These are phyloP conservation scores for Debaryomycetaceae sp. DNA, from an alignment of 1,139 yeast species.

Conservation along the genomic window DNA sequence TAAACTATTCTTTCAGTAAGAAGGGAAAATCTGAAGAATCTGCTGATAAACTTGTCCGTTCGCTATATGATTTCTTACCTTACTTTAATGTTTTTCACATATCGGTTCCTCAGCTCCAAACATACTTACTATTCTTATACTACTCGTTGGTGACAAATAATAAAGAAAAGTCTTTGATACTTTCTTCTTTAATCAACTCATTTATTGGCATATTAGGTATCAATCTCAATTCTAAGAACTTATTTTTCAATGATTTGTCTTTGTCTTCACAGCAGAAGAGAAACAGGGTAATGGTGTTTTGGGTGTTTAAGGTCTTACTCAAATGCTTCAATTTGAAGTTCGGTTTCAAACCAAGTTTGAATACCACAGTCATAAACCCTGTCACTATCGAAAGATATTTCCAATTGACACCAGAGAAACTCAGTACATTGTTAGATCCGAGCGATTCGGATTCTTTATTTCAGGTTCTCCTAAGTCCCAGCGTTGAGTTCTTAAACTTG, in stretches of 20 bases:
- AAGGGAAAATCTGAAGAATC: slow-evolving; percentile 11
- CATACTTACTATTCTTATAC: slow-evolving; percentile 40
- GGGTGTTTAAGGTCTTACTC: slow-evolving; percentile 55
- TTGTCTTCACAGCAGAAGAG: slow-evolving; percentile 35
- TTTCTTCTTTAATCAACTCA: slow-evolving; percentile 42
- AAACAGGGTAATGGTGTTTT: slow-evolving; percentile 55
- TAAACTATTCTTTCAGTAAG: slow-evolving; percentile 26
- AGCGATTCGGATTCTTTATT: slow-evolving; percentile 33
- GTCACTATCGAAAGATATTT: slow-evolving; percentile 48
- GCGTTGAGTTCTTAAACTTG: slow-evolving; percentile 44
- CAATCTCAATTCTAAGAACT: slow-evolving; percentile 42
- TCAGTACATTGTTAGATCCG: slow-evolving; percentile 32
- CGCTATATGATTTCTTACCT: slow-evolving; percentile 45
- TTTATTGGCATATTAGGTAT: slow-evolving; percentile 48
- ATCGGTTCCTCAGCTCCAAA: slow-evolving; percentile 39
- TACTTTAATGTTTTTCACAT: slow-evolving; percentile 45
- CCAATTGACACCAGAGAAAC: slow-evolving; percentile 46
- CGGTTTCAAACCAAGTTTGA: slow-evolving; percentile 47
- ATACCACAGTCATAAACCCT: slow-evolving; percentile 48
- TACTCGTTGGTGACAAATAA: slow-evolving; percentile 45
- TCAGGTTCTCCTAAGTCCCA: slow-evolving; percentile 38
- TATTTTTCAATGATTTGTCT: slow-evolving; percentile 45
- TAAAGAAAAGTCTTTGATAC: slow-evolving; percentile 43
- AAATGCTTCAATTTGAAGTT: slow-evolving; percentile 50
- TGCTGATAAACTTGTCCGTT: slow-evolving; percentile 23